Percentiles rank a stretch among this genome's conserved stretches.
Conservation (phyloP, 495 filamentous ascomycete genomes). For the Achaetomiella virescens region DNA sequence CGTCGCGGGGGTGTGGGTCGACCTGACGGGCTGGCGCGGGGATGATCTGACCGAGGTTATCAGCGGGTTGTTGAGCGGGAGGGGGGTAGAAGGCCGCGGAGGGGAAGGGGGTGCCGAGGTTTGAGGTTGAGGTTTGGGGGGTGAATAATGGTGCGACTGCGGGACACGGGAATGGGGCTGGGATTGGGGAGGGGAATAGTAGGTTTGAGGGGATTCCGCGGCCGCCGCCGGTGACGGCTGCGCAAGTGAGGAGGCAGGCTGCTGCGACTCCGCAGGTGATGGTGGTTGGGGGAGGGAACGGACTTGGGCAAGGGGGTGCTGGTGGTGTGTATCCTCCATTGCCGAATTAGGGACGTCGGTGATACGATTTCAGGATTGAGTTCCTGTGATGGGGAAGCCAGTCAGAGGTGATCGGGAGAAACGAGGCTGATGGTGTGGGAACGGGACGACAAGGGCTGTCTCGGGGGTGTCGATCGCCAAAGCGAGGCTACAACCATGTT, state of each 20-base stretch:
- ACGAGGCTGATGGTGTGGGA: no score
- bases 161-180: no score
- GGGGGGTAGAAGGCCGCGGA: background rate
- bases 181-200: background rate
- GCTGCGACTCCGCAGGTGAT: background rate
- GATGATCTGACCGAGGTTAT: constrained; percentile 28
- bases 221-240: background rate
- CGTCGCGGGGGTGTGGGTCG: constrained; percentile 27
- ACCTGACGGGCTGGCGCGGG: constrained; percentile 25
- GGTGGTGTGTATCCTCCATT: background rate
- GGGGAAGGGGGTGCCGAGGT: constrained; percentile 19
- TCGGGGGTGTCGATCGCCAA: no score
- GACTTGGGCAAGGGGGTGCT: background rate
- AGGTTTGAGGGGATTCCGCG: no score
- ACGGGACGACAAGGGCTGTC: no score
- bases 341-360: background rate
- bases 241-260: background rate
- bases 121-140: constrained; percentile 31
- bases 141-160: background rate
- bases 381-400: no score
- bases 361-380: background rate
- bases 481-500: no score
- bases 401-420: no score
- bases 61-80: no score
- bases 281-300: no score